Base-by-base conservation (phyloP, 2,329 filamentous ascomycete species). In the Biscogniauxia marginata region DNA sequence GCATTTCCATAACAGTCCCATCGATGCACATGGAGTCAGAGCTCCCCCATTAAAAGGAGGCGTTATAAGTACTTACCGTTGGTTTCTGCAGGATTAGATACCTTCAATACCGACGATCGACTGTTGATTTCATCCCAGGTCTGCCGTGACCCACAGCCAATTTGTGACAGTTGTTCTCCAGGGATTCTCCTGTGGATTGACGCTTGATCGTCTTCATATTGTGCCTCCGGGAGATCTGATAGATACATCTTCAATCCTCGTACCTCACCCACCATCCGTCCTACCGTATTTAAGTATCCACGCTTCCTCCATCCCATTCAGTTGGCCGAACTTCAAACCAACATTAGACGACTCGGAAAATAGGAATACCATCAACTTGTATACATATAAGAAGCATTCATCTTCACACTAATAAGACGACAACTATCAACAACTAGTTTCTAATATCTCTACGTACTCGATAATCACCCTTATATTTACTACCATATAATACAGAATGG, bases 151-250 rank as follows among this genome's bases (percentile, higher is more conserved):
- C 79, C 79, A 81, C 78, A 73, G 72, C 73, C 73, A 79, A 78
- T 80, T 79, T 81, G 78, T 81, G 78, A 81, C 78, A 80, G 74
- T 74, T 78, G 73, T 71, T 74, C 70, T 71, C 70, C 76, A 74
- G 73, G 77, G 77, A 78, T 80, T 73, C 71, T 67, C 74, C 71
- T 71, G 74, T 74, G 74, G 77, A 77, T 78, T 78, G 71, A 71
- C 77, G 73, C 76, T 76, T 75, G 78, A 80, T 80, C 78, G 73
- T 73, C 77, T 71, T 74, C 71, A 70, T 72, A 72, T 73, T 74
- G 66, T 68, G 71, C 68, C 69, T 73, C 62, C 73, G 75, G 75
- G 74, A 79, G 77, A 80, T 80, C 78, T 78, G 71, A 73, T 69
- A 70, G 68, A 71, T 75, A 74, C 74, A 74, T 75, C 74, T 71